Percentiles rank a stretch among this genome's conserved stretches.
Conservation (phyloP, 352 stramenopile genomes). For the Phytophthora fragariaefolia region DNA sequence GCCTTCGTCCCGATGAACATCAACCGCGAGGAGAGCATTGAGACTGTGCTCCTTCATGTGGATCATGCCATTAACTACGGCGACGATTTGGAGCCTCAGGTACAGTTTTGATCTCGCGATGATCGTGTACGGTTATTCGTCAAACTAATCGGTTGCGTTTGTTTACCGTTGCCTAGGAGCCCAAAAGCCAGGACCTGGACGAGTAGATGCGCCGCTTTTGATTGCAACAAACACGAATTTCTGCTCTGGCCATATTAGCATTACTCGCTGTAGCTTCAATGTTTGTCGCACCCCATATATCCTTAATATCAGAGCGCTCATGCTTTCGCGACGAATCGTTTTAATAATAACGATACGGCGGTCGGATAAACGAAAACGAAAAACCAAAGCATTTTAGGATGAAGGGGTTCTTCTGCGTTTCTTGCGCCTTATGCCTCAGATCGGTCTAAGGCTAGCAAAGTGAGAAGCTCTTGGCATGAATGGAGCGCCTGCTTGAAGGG, state of each 20-base stretch:
- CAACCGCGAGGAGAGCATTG: constrained; percentile 96
- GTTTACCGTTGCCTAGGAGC: constrained; percentile 45
- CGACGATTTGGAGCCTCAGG: constrained; percentile 93
- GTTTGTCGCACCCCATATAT: constrained; percentile 5
- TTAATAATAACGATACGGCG: background rate
- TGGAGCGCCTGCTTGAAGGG: background rate
- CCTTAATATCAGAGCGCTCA: too few species aligned
- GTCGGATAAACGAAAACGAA: background rate
- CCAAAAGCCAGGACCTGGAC: constrained; percentile 66
- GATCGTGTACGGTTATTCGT: background rate
- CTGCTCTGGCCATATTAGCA: constrained; percentile 8
- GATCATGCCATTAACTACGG: constrained; percentile 98
- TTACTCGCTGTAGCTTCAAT: background rate
- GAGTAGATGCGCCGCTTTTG: constrained; percentile 28
- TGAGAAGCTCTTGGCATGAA: too few species aligned
- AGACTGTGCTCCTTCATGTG: constrained; percentile 95
- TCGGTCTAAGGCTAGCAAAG: too few species aligned
- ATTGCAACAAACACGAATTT: constrained; percentile 23
- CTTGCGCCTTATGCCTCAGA: too few species aligned
- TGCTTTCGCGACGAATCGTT: too few species aligned
- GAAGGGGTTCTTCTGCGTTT: too few species aligned
- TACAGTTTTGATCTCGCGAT: constrained; percentile 20
- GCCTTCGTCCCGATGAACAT: constrained; percentile 98
- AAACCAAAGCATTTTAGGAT: background rate
- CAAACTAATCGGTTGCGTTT: background rate